Conservation (phyloP, 2,329 filamentous ascomycete genomes). For the Alternaria tenuissima region DNA sequence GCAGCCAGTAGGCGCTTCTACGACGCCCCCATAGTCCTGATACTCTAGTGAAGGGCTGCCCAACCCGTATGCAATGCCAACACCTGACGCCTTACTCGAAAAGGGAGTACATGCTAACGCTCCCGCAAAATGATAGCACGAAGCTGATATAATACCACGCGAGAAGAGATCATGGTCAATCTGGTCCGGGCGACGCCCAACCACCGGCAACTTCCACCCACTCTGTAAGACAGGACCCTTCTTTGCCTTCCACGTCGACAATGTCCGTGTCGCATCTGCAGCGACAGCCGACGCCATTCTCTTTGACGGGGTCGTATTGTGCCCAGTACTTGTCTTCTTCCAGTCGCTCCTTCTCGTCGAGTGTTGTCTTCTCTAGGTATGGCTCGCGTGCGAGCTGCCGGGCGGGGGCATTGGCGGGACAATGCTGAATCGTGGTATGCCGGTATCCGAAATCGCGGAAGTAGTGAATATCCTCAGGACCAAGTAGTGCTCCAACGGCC, state of each 20-base stretch:
- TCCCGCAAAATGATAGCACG: constrained; percentile 32
- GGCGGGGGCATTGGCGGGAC: constrained; percentile 91
- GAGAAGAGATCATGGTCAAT: constrained; percentile 17
- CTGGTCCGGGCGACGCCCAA: constrained; percentile 70
- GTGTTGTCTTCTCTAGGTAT: constrained; percentile 81
- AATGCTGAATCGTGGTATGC: constrained; percentile 98
- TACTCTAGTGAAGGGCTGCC: constrained; percentile 15
- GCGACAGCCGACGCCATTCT: constrained; percentile 95
- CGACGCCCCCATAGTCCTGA: constrained; percentile 21
- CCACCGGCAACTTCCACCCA: constrained; percentile 98
- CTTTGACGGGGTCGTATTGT: constrained; percentile 82
- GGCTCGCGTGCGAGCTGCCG: constrained; percentile 83
- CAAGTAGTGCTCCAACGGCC: constrained; percentile 86
- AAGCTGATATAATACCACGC: constrained; percentile 26
- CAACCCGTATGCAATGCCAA: constrained; percentile 30
- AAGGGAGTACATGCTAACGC: constrained; percentile 26
- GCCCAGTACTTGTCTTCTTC: constrained; percentile 99
- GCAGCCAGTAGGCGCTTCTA: constrained; percentile 7
- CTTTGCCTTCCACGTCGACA: constrained; percentile 96
- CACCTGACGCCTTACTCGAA: constrained; percentile 32
- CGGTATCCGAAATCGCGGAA: constrained; percentile 99
- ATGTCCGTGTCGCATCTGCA: constrained; percentile 98
- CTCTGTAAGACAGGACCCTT: constrained; percentile 91
- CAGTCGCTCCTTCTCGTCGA: constrained; percentile 80
- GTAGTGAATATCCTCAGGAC: constrained; percentile 89